Evolutionary conservation across 2,329 filamentous ascomycete species (phyloP), one percentile per base, ranked within the genome.

Genomic region (Chaetothyriales sp.): DNA sequence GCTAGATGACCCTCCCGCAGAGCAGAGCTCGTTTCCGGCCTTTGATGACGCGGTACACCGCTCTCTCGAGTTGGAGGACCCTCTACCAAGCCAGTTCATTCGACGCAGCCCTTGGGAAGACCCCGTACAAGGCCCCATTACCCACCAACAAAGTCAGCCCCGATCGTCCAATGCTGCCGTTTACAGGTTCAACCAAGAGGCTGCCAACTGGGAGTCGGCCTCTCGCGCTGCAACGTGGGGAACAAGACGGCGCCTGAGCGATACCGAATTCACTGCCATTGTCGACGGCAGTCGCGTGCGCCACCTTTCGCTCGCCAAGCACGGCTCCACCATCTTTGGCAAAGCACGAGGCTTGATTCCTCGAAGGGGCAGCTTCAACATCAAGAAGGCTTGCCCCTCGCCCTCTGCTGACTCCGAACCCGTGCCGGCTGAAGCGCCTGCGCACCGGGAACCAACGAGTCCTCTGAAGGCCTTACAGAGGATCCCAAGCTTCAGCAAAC

Each of bases 181-280:
- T 62, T 68, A 71, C 64, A 69, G 71, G 43, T 80, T 73, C 58
- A 63, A 69, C 29, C 65, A 69, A 56, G 69, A 72, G 47, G 73
- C 73, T 3, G 71, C 69, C 45, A 75, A 78, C 50, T 66, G 75
- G 15, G 77, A 80, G 48, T 72, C 71, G 7, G 69, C 72, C 45
- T 80, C 77, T 13, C 70, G 76, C 46, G 69, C 72, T 46, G 77
- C 76, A 18, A 80, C 77, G 8, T 71, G 77, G 62, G 76, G 76
- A 19, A 77, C 76, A 25, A 46, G 60, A 40, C 65, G 67, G 20
- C 67, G 71, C 49, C 63, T 75, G 37, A 70, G 72, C 59, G 74
- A 77, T 50, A 71, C 71, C 15, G 77, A 80, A 53, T 64, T 76
- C 49, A 70, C 71, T 18, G 68, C 62, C 62, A 70, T 66, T 64